Evolutionary conservation across 2,329 filamentous ascomycete species (phyloP).

Genomic region (Hypoxylon sp.): DNA sequence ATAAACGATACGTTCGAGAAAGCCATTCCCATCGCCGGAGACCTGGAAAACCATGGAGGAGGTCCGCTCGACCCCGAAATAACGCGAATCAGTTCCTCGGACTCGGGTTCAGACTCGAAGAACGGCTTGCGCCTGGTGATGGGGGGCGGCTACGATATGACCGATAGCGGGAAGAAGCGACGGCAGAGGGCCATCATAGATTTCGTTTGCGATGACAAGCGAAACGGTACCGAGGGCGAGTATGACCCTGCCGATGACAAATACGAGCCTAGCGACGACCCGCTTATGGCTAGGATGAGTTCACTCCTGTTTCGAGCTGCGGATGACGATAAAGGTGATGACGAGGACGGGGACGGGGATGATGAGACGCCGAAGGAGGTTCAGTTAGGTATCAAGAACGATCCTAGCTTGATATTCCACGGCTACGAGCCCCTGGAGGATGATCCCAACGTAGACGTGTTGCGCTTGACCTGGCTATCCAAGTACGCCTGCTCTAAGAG

Average conservation of each 20-base stretch:
- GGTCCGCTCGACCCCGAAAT: slow-evolving; percentile 73
- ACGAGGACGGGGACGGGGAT: slow-evolving; percentile 54
- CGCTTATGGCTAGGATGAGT: slow-evolving; percentile 42
- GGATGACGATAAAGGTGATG: slow-evolving; percentile 52
- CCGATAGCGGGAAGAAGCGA: slow-evolving; percentile 66
- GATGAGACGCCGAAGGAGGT: slow-evolving; percentile 63
- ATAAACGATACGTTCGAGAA: slow-evolving; percentile 64
- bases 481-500: slow-evolving; percentile 82
- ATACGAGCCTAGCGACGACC: slow-evolving; percentile 56
- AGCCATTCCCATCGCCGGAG: slow-evolving; percentile 80
- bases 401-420: slow-evolving; percentile 78
- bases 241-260: slow-evolving; percentile 69
- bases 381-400: slow-evolving; percentile 60
- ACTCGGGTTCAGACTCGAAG: slow-evolving; percentile 72
- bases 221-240: slow-evolving; percentile 80
- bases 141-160: slow-evolving; percentile 67
- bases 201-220: slow-evolving; percentile 81
- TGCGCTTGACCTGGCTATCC: slow-evolving; percentile 87
- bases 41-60: slow-evolving; percentile 71
- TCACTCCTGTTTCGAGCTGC: slow-evolving; percentile 49
- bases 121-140: slow-evolving; percentile 79
- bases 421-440: slow-evolving; percentile 74
- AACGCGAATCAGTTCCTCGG: slow-evolving; percentile 73
- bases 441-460: slow-evolving; percentile 67
- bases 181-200: slow-evolving; percentile 84